Evolutionary conservation across 352 stramenopile species (phyloP), one percentile per base, ranked within the genome.

Genomic region (Bremia lactucae): DNA sequence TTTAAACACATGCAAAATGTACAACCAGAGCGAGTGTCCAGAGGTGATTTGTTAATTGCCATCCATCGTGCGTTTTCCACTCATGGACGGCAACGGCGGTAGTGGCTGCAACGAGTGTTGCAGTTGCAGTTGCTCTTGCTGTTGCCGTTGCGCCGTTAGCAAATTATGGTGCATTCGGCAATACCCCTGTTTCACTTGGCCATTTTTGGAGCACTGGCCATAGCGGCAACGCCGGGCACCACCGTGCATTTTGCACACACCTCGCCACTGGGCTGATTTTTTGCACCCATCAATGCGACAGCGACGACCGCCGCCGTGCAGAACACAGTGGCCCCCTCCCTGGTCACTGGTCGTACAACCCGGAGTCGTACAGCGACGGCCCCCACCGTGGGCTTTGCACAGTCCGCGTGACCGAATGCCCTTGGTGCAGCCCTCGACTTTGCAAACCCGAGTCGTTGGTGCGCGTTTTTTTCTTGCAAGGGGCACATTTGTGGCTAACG

Each of bases 291-390:
- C 62, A 14, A 87, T 63, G 35, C 69, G 72, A 56, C 81, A 94
- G 19, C 76, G 72, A 1, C 70, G 68, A n/a, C 81, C 81, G 9
- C 81, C 81, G 10, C 81, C 81, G 46, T 94, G 81, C 2, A 85
- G 59, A 23, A 90, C 76, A 31, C 81, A 94, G 59, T 89, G 75
- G 11, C 81, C 81, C 7, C 81, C 81, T 21, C 81, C 81, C 41
- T 94, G 82, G 56, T 94, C 81, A 41, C 74, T 87, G 1, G 80
- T 91, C 0, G 70, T 83, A 49, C 81, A 94, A 0, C 73, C 77
- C 0, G 74, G 72, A 0, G 79, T 87, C 21, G 67, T 80, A 52
- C 81, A 94, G 3, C 72, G 74, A 2, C 78, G 75, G n/a, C 79
- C 79, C 23, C 79, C 79, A 38, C 79, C 79, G 57, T 91, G 79